Percentiles rank a stretch among this genome's conserved stretches.
Evolutionary conservation across 345 rosid genomes (phyloP).

Genomic region (Luvunga scandens): DNA sequence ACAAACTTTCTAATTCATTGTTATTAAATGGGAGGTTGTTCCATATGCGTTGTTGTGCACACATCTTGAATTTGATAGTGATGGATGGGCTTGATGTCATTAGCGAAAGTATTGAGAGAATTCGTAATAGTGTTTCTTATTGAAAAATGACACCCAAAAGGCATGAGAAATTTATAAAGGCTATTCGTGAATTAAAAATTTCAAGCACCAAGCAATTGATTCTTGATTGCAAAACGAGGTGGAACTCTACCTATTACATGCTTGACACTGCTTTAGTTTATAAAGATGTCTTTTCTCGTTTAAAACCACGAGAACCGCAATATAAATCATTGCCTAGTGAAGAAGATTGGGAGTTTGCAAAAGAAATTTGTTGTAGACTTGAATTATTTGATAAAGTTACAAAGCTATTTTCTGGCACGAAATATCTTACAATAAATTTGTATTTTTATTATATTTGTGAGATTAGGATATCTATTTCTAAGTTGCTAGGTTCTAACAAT

Average conservation of each 20-base stretch:
- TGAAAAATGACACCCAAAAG: neutral
- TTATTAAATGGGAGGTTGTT: neutral
- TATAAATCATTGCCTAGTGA: neutral
- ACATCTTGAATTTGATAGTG: neutral
- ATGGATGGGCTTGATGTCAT: neutral
- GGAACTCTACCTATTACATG: neutral
- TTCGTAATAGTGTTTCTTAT: neutral
- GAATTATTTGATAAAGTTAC: neutral
- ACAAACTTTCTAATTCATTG: neutral
- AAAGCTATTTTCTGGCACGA: too few relatives aligned
- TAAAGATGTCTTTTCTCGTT: too few relatives aligned
- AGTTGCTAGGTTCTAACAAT: neutral
- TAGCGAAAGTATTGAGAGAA: neutral
- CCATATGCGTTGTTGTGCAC: too few relatives aligned
- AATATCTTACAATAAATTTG: too few relatives aligned
- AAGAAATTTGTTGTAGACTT: neutral
- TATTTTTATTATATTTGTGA: too few relatives aligned
- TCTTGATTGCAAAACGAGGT: neutral
- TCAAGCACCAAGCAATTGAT: neutral
- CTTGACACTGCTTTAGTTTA: too few relatives aligned
- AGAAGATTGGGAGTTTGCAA: neutral
- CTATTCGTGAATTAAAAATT: too few relatives aligned
- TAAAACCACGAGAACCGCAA: neutral
- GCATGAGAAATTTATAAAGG: neutral
- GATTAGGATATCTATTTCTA: neutral